phyloP scores from a whole-genome alignment of 441 rosid species.

The Adansonia rubrostipa region DNA sequence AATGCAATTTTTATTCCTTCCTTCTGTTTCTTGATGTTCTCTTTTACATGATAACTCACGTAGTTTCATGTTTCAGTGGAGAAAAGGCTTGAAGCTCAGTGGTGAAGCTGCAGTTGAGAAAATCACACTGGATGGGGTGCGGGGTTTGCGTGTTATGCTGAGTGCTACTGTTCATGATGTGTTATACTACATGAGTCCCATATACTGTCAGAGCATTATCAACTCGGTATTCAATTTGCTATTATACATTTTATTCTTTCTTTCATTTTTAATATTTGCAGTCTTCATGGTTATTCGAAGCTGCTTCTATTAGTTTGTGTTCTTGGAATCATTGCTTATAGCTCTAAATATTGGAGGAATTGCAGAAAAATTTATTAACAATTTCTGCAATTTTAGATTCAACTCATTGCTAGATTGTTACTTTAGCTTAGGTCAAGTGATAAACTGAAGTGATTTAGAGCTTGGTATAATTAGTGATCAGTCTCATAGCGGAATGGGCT shows the following conservation, averaged over 20 bases:
- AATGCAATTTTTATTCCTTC: conserved; percentile 10
- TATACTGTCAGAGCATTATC: conserved; percentile 93
- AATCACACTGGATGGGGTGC: conserved; percentile 94
- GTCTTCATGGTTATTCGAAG: conserved; percentile 16
- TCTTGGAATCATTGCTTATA: conserved; percentile 13
- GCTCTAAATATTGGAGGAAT: conserved; percentile 4
- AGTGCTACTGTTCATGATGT: conserved; percentile 99
- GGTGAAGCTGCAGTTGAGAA: conserved; percentile 96
- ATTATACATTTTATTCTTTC: conserved; percentile 16
- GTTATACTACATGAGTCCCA: conserved; percentile 97
- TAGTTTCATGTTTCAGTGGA: conserved; percentile 70
- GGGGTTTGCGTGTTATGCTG: conserved; percentile 82
- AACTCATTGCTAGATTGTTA: conserved; percentile 11
- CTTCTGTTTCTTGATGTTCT: background rate
- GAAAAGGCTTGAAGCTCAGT: conserved; percentile 96
- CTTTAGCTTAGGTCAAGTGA: background rate
- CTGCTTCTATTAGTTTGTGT: conserved; percentile 18
- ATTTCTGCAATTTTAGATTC: background rate
- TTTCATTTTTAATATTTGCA: conserved; percentile 12
- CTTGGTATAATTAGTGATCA: background rate
- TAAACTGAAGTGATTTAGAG: background rate
- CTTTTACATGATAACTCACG: conserved; percentile 8
- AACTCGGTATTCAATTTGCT: conserved; percentile 67
- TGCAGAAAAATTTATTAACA: background rate
- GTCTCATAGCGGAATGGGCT: background rate